Base-by-base conservation (phyloP, 208 protist genomes). In the Herpetomonas tarakana region DNA sequence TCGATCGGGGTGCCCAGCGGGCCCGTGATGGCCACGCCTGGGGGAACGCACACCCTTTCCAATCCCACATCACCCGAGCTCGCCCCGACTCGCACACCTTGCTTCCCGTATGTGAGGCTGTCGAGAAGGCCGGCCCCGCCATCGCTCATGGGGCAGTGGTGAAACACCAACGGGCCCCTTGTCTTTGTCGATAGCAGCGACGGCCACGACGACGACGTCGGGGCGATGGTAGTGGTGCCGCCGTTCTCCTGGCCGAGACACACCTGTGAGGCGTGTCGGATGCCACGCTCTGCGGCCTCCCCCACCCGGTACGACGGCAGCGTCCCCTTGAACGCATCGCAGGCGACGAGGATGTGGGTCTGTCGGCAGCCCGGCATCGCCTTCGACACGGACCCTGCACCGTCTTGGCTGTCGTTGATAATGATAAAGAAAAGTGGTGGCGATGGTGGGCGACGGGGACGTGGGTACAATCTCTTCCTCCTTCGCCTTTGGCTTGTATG, bases 281-380 rank as follows among this genome's bases (percentile, higher is more conserved):
- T 65, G 1, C 76, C 83, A 0, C 45, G 51, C 60, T 90, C 78
- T 26, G 76, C 75, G 1, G 82, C 83, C 59, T 82, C 71, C 7
- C 82, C 76, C 0, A 81, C 88, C 52, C 63, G 56, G 62, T 68
- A 78, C 2, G 84, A 77, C 1, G 79, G 59, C 21, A 88, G 59
- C 2, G 82, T 92, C 24, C 84, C 88, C 53, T 94, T 94, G 64
- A 94, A 94, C 16, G 82, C 77, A 63, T 92, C 88, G 56, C 71
- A 82, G 44, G 82, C 80, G 14, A 74, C 62, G 18, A 94, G 61
- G 3, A 91, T 57, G 16, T 14, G 35, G 35, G 35, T 41, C 6
- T n/a, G n/a, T n/a, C n/a, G n/a, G n/a, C n/a, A n/a, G n/a, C n/a
- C n/a, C n/a, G n/a, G n/a, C n/a, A n/a, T n/a, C n/a, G n/a, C n/a